Base-by-base conservation (phyloP, 192 early-diverging fungal genomes). In the Dimargaris xerosporica region DNA sequence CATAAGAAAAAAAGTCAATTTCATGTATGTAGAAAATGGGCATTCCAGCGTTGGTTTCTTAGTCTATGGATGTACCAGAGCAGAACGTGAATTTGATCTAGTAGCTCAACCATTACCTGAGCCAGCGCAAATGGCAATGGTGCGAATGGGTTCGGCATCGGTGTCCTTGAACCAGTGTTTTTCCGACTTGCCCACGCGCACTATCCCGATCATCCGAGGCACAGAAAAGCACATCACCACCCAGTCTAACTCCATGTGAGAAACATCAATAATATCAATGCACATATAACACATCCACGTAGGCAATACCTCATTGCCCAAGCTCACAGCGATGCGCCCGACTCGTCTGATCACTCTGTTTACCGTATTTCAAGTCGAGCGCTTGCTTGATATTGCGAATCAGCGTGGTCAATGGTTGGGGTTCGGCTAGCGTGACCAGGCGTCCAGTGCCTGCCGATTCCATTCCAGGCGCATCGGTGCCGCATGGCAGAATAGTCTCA, bases 121-220 rank as follows among this genome's bases (percentile, higher is more conserved):
- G 15, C 95, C 95, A 10, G 92, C 93, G 77, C 95, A 98, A 44
- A 96, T 90, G 11, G 87, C 95, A 34, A 96, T 78, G 4, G 81
- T 84, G 44, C 69, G 66, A 42, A 95, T 81, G n/a, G 79, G 67
- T 25, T 68, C 64, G 23, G 67, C 65, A 39, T 60, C 58, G 2
- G 31, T 6, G 26, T 34, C 21, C 0, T 43, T 44, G 15, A 11
- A 17, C 30, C 41, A 43, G 42, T 60, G 41, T 21, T 44, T 44
- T 19, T 21, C n/a, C 11, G 58, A 26, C 34, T 21, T 17, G n/a
- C 34, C 58, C 23, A 63, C 26, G 3, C 39, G 58, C 42, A 54
- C 46, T 29, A 39, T 39, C 34, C 2, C 34, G 7, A 39, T 5
- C 34, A 39, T 7, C n/a, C n/a, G n/a, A n/a, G 7, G 34, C 2